Evolutionary conservation across 495 filamentous ascomycete species (phyloP).

Genomic region (Penicillium egyptiacum): DNA sequence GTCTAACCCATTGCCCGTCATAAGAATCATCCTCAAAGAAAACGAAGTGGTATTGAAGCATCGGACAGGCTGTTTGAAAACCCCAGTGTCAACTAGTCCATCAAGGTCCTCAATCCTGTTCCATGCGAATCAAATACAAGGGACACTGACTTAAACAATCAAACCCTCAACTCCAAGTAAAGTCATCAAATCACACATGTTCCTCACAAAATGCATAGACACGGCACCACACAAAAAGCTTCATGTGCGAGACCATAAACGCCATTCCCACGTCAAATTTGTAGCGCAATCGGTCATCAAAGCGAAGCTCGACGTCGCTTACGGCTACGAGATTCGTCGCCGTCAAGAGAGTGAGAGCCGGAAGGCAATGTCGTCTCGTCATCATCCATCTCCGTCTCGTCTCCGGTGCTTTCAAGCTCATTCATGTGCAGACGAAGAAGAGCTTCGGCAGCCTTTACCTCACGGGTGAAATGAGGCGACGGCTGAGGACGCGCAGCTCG

Average conservation of each 20-base stretch:
- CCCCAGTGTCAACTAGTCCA: background rate
- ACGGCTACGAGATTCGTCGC: background rate
- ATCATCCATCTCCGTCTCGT: conserved; percentile 13
- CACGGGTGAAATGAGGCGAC: conserved; percentile 24
- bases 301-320: conserved; percentile 29
- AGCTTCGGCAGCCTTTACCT: conserved; percentile 58
- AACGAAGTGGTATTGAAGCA: background rate
- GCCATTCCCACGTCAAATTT: background rate
- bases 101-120: background rate
- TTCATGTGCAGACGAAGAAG: conserved; percentile 56
- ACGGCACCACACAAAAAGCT: background rate
- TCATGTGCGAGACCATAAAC: conserved; percentile 2
- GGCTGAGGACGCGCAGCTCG: background rate
- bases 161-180: conserved; percentile 1
- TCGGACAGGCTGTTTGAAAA: background rate
- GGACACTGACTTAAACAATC: background rate
- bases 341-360: background rate
- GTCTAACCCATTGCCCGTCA: background rate
- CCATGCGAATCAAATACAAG: background rate
- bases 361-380: conserved; percentile 11
- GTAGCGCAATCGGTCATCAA: conserved; percentile 4
- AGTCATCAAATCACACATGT: conserved; percentile 1
- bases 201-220: conserved; percentile 8
- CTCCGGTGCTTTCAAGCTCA: conserved; percentile 26
- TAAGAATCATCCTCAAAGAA: background rate